Conservation (phyloP, 495 filamentous ascomycete species). For the Alectoria sarmentosa region DNA sequence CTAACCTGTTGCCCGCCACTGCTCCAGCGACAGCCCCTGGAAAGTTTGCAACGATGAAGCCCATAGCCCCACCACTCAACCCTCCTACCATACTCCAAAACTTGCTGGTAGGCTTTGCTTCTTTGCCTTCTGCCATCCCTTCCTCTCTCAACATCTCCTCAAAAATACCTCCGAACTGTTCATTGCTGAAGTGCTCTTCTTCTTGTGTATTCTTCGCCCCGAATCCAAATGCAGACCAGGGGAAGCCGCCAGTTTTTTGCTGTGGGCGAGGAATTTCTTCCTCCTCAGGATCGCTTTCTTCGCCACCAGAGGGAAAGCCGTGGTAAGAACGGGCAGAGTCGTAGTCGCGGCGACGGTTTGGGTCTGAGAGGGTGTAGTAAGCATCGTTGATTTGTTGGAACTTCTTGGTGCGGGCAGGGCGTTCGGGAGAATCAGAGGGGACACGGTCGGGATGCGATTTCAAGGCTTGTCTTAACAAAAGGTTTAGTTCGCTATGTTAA, state of each 20-base stretch:
- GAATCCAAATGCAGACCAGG: slow-evolving; percentile 59
- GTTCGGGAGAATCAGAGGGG: slow-evolving; percentile 74
- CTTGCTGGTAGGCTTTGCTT: slow-evolving; percentile 51
- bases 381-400: slow-evolving; percentile 98
- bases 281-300: slow-evolving; percentile 48
- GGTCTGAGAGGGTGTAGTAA: slow-evolving; percentile 90
- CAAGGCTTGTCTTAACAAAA: slow-evolving; percentile 65
- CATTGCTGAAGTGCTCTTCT: slow-evolving; percentile 51
- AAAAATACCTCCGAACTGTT: slow-evolving; percentile 86
- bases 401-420: slow-evolving; percentile 70
- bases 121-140: slow-evolving; percentile 62
- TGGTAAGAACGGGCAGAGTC: slow-evolving; percentile 59
- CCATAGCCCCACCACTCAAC: slow-evolving; percentile 79
- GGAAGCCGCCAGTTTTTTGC: slow-evolving; percentile 41
- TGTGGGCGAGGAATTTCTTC: slow-evolving; percentile 47
- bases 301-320: slow-evolving; percentile 35
- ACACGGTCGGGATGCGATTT: slow-evolving; percentile 94
- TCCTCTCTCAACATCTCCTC: slow-evolving; percentile 98
- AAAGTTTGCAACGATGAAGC: slow-evolving; percentile 90
- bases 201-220: slow-evolving; percentile 36
- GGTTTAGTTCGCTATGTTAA: slow-evolving; percentile 3
- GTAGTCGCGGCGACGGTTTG: slow-evolving; percentile 76
- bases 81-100: slow-evolving; percentile 88
- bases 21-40: slow-evolving; percentile 85
- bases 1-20: slow-evolving; percentile 85